Evolutionary conservation across 768 basidiomycete species (phyloP).

Genomic region (Leccinum truebloodii): DNA sequence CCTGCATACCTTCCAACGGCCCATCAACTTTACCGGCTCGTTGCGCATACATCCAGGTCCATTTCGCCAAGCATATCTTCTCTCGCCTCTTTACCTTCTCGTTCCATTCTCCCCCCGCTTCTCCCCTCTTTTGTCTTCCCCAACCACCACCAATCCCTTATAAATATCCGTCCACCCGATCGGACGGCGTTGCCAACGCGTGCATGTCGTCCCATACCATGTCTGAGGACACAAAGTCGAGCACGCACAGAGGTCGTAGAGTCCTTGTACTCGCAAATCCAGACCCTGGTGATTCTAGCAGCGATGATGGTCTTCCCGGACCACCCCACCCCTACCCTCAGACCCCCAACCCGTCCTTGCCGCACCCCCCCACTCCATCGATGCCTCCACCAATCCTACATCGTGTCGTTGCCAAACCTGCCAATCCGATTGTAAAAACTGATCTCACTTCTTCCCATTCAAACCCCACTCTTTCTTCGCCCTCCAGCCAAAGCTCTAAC

Average conservation of each 20-base stretch:
- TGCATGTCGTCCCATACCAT: constrained; percentile 42
- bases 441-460: constrained; percentile 39
- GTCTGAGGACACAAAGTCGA: constrained; percentile 60
- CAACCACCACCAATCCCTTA: not conserved
- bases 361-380: constrained; percentile 28
- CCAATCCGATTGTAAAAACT: constrained; percentile 37
- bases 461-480: constrained; percentile 65
- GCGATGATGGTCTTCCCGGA: constrained; percentile 36
- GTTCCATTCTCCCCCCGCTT: not conserved
- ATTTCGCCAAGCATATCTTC: constrained; percentile 20
- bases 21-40: constrained; percentile 28
- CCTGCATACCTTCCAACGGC: constrained; percentile 27
- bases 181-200: constrained; percentile 31
- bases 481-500: constrained; percentile 65
- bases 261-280: constrained; percentile 65
- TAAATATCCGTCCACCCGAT: constrained; percentile 14
- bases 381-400: constrained; percentile 21
- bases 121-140: not conserved
- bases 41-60: constrained; percentile 30
- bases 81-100: not conserved
- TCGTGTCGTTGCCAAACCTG: constrained; percentile 22
- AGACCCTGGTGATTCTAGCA: constrained; percentile 47
- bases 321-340: constrained; percentile 18
- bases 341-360: constrained; percentile 28
- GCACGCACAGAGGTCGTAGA: constrained; percentile 36